Conservation (phyloP, 202 grass and related monocot genomes). For the Schoenoplectus triqueter region DNA sequence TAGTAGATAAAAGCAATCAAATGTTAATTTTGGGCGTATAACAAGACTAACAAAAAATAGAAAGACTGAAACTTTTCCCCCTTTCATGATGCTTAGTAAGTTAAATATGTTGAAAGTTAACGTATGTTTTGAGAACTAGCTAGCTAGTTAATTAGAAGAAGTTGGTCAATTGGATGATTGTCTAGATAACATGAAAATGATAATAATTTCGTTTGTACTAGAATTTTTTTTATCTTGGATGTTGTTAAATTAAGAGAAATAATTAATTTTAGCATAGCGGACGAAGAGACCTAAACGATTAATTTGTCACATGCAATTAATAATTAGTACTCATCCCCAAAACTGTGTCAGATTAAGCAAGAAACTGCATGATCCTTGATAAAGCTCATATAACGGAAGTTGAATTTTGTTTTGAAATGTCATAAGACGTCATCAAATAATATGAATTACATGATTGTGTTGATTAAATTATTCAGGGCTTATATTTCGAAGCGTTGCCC, state of each 20-base stretch:
- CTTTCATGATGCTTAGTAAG: no score
- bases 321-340: not conserved
- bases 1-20: not conserved
- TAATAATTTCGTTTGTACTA: no score
- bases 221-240: no score
- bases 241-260: no score
- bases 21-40: no score
- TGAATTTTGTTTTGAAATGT: not conserved
- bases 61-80: no score
- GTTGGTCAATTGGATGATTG: not conserved
- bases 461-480: constrained; percentile 1
- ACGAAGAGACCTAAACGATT: no score
- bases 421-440: not conserved
- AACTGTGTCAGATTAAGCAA: not conserved
- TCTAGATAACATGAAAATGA: not conserved
- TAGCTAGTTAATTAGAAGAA: not conserved
- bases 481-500: constrained; percentile 2
- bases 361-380: not conserved
- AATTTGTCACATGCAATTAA: no score
- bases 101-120: not conserved
- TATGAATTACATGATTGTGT: not conserved
- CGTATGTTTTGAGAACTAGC: not conserved
- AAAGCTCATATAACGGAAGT: not conserved
- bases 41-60: no score
- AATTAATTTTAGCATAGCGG: no score